Base-by-base conservation (phyloP, 345 rosid genomes). In the Arabis alpina region DNA sequence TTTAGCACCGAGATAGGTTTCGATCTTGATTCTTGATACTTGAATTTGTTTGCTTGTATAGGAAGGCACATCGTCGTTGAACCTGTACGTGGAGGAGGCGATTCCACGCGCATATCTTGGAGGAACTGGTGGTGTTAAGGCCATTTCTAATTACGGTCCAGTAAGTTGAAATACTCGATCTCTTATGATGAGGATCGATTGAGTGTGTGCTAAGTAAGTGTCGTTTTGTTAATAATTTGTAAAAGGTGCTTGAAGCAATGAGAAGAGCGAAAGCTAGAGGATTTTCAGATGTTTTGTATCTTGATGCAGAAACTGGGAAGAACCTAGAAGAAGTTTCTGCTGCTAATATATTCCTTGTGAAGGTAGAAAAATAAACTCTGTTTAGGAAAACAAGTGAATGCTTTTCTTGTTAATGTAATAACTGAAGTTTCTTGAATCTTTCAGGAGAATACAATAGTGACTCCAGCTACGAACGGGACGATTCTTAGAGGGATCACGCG, bases 291-390 rank as follows among this genome's bases (percentile, higher is more conserved):
- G 93, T 88, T 40, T 37, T 93, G 71, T 93, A 86, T 74, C 94
- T 93, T n/a, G 98, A 91, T 68, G 83, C 96, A 0, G 81, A 80
- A 28, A 76, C 78, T 40, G 80, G 76, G 68, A 86, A 85, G 64
- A 62, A 87, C 54, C 10, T 93, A 48, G 97, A 93, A 80, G 98
- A 93, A 71, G 96, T 86, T 12, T 91, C 98, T 71, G 81, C 96
- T 64, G 83, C 94, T 71, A 93, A 90, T 72, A 82, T 93, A 54
- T 93, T 93, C 72, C 43, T 89, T 27, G 87, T 85, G 5, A 93
- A 91, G 96, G 98, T 87, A 5, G 64, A 25, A 11, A 19, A 19
- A 3, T 14, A 52, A 4, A 51, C 3, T 61, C 8, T 23, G 2
- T 19, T 39, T 3, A 23, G 39, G 52, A 32, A n/a, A 28, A 3